Conservation (phyloP, 2,329 filamentous ascomycete species). For the Alternaria novae-zelandiae region DNA sequence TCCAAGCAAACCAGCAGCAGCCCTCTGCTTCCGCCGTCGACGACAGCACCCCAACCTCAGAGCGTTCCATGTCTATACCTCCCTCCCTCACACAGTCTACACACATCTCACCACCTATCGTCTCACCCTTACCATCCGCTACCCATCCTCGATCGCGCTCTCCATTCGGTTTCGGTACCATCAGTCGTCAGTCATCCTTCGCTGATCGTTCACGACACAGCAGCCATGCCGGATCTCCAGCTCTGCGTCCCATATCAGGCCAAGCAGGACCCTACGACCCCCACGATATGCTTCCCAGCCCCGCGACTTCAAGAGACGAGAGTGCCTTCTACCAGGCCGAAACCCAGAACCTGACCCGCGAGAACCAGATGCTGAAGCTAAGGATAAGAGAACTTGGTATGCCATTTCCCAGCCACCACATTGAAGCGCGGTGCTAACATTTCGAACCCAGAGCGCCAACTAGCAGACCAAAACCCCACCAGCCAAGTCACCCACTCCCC, state of each 20-base stretch:
- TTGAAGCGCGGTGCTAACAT: constrained; percentile 1
- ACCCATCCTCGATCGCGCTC: constrained; percentile 52
- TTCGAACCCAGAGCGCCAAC: constrained; percentile 39
- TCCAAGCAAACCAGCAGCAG: constrained; percentile 54
- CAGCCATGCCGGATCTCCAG: constrained; percentile 52
- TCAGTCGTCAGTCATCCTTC: constrained; percentile 55
- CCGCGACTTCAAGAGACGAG: constrained; percentile 64
- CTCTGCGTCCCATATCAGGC: constrained; percentile 61
- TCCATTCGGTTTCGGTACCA: constrained; percentile 39
- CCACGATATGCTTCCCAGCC: constrained; percentile 68
- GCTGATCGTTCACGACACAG: constrained; percentile 45
- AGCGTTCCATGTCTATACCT: constrained; percentile 55
- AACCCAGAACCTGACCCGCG: constrained; percentile 76
- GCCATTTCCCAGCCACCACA: not conserved
- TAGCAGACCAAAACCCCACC: constrained; percentile 41
- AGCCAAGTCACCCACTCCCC: constrained; percentile 42
- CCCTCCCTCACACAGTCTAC: constrained; percentile 23
- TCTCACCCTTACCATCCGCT: constrained; percentile 53
- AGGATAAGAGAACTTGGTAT: constrained; percentile 75
- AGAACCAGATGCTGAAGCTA: constrained; percentile 82
- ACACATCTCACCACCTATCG: constrained; percentile 38
- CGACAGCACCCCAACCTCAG: constrained; percentile 58
- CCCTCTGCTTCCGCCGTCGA: constrained; percentile 56
- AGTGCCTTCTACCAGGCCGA: constrained; percentile 82
- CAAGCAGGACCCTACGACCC: constrained; percentile 50